Base-by-base conservation (phyloP, 2,329 filamentous ascomycete species). In the Nothophaeocryptopus gaeumannii region DNA sequence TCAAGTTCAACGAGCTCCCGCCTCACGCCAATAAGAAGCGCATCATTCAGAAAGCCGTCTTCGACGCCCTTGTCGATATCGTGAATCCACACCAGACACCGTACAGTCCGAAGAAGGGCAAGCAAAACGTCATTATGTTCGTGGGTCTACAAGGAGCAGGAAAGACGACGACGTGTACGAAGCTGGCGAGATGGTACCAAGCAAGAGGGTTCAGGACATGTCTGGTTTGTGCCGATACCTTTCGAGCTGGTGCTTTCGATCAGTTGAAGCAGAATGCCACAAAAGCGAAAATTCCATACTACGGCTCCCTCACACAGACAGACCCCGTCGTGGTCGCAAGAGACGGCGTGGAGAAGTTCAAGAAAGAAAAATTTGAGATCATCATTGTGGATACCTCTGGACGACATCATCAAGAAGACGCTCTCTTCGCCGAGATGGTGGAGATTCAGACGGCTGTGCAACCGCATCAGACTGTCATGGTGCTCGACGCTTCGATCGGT, bases 231-330 rank as follows among this genome's bases (percentile, higher is more conserved):
- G 93, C 93, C 42, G 93, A 99, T 73, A 99, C 93, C 20, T 99
- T 99, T 78, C 88, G 93, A 74, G 93, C 93, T 31, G 93, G 93
- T 77, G 93, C 93, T 36, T 99, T 99, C 62, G 93, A 99, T 68
- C 93, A 99, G 75, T 72, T 99, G 70, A 97, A 97, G 75, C 93
- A 99, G 74, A 99, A 99, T 69, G 93, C 93, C 1, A 97, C 90
- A 31, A 99, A 97, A 72, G 93, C 93, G 43, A 97, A 97, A 76
- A 97, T 99, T 45, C 93, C 93, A 8, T 99, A 99, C 79, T 99
- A 95, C 69, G 93, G 93, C 63, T 95, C 89, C 50, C 78, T 99
- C 58, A 99, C 92, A 2, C 90, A 99, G 74, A 96, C 91, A 7
- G 93, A 99, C 66, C 93, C 93, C 0, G 90, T 92, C 0, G 85